These are phyloP conservation scores for Mycena sp. DNA, from an alignment of 1,284 basidiomycete species.

Conservation along the genomic window DNA sequence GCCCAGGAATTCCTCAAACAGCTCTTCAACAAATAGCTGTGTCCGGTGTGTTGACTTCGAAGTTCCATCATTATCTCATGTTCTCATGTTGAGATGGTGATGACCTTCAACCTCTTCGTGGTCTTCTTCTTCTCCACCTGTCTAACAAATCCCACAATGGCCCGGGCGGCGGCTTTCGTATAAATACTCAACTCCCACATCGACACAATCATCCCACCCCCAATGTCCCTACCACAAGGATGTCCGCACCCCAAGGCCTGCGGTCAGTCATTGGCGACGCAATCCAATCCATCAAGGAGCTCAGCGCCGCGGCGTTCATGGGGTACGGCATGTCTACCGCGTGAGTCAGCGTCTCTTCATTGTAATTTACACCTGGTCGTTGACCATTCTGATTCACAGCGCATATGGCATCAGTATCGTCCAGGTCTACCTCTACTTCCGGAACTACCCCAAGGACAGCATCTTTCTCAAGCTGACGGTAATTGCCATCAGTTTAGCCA, in stretches of 20 bases:
- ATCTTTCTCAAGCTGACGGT: background rate
- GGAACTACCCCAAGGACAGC: background rate
- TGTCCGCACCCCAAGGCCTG: background rate
- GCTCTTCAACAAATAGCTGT: slow-evolving; percentile 9
- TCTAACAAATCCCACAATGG: background rate
- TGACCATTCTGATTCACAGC: background rate
- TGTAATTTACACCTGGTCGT: background rate
- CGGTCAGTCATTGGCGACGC: background rate
- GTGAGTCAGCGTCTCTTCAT: background rate
- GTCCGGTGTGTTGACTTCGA: slow-evolving; percentile 5
- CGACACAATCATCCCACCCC: background rate
- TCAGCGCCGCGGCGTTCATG: background rate
- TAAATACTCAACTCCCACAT: background rate
- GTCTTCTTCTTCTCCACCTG: background rate
- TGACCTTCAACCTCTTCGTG: background rate
- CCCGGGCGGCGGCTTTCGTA: background rate
- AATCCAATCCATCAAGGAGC: background rate
- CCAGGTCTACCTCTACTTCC: background rate
- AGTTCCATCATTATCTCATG: slow-evolving; percentile 5
- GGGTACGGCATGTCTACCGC: background rate
- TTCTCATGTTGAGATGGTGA: background rate
- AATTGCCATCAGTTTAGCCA: background rate
- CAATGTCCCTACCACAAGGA: background rate
- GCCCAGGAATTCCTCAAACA: background rate
- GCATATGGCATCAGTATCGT: background rate